Evolutionary conservation across 208 protist genomes (phyloP).

Genomic region (Acanthamoeba lenticulata): DNA sequence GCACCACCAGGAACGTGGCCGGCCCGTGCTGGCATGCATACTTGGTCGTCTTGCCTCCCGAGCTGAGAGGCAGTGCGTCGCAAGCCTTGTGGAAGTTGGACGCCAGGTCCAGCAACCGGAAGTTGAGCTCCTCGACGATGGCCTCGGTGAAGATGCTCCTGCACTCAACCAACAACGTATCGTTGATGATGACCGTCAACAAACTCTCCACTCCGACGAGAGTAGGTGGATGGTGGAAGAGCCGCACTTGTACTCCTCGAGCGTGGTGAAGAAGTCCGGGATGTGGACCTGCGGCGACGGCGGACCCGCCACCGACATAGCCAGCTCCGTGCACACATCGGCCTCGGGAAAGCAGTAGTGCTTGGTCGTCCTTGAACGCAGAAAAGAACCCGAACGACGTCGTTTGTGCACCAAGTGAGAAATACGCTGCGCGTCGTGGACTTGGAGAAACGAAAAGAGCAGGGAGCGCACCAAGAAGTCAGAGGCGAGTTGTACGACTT

Average conservation of each 20-base stretch:
- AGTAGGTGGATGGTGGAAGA: neutral
- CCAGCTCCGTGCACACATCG: neutral
- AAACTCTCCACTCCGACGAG: too few relatives aligned
- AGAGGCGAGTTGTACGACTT: slow-evolving; percentile 28
- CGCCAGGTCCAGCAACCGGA: slow-evolving; percentile 48
- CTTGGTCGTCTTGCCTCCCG: neutral
- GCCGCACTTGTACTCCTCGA: slow-evolving; percentile 28
- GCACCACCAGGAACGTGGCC: neutral
- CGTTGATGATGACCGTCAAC: too few relatives aligned
- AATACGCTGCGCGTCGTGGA: too few relatives aligned
- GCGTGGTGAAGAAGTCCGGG: slow-evolving; percentile 20
- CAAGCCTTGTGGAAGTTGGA: slow-evolving; percentile 56
- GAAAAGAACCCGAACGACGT: neutral
- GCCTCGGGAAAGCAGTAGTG: slow-evolving; percentile 62
- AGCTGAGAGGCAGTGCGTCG: neutral
- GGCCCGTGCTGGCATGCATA: slow-evolving; percentile 46
- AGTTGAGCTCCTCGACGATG: slow-evolving; percentile 57
- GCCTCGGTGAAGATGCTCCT: slow-evolving; percentile 52
- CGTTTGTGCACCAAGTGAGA: neutral
- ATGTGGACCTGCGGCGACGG: slow-evolving; percentile 9
- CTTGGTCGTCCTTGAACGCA: neutral
- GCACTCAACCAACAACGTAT: too few relatives aligned
- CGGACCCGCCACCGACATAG: neutral
- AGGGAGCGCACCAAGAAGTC: neutral
- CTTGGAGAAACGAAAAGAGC: neutral